phyloP scores from a whole-genome alignment of 805 yeast genomes.

The Dipodascus geniculatus region DNA sequence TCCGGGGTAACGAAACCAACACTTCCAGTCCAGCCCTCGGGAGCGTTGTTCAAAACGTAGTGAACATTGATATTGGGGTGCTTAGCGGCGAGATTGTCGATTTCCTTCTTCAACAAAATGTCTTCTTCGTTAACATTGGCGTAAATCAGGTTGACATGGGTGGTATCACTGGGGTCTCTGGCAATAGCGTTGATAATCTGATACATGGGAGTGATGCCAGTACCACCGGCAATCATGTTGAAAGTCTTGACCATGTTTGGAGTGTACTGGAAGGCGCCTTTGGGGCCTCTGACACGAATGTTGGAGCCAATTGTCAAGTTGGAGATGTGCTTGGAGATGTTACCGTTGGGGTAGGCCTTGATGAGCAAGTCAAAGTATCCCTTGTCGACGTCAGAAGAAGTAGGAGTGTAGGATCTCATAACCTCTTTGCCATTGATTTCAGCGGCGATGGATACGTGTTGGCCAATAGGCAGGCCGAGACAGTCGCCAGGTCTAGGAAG shows the following conservation, averaged over 20 bases:
- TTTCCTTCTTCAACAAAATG: slow-evolving; percentile 67
- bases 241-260: slow-evolving; percentile 65
- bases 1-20: slow-evolving; percentile 75
- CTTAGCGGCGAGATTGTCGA: slow-evolving; percentile 48
- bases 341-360: slow-evolving; percentile 75
- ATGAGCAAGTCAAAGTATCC: slow-evolving; percentile 81
- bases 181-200: slow-evolving; percentile 78
- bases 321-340: slow-evolving; percentile 65
- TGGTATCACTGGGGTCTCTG: slow-evolving; percentile 63
- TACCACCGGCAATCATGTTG: slow-evolving; percentile 94
- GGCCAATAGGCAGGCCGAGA: slow-evolving; percentile 88
- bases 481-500: slow-evolving; percentile 65
- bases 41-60: slow-evolving; percentile 63
- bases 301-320: slow-evolving; percentile 66
- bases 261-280: slow-evolving; percentile 73
- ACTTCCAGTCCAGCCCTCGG: slow-evolving; percentile 65
- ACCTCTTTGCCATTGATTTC: slow-evolving; percentile 69
- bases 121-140: slow-evolving; percentile 76
- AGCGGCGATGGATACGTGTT: slow-evolving; percentile 77
- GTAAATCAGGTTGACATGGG: slow-evolving; percentile 62
- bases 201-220: slow-evolving; percentile 86
- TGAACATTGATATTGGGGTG: slow-evolving; percentile 41
- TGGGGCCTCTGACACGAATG: slow-evolving; percentile 64
- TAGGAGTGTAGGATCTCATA: slow-evolving; percentile 82
- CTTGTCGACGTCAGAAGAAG: slow-evolving; percentile 52